These are phyloP conservation scores for Gossypium thurberi DNA, from an alignment of 345 rosid genomes.

Conservation along the genomic window DNA sequence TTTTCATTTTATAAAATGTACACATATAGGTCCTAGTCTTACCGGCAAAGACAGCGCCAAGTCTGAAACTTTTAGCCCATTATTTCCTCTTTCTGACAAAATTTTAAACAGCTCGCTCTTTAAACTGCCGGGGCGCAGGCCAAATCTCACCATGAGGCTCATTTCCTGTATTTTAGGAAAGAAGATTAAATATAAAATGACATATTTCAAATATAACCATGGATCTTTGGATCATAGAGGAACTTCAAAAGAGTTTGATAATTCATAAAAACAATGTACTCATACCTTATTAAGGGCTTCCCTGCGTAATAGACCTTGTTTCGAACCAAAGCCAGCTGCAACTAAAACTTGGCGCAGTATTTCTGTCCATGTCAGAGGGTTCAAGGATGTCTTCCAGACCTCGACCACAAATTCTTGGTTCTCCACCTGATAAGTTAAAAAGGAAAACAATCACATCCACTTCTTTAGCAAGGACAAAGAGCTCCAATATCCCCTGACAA, in stretches of 20 bases:
- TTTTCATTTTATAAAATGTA: neutral
- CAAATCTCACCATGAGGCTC: slow-evolving; percentile 68
- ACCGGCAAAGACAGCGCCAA: slow-evolving; percentile 63
- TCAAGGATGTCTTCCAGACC: slow-evolving; percentile 76
- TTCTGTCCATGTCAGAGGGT: slow-evolving; percentile 92
- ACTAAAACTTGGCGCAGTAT: slow-evolving; percentile 70
- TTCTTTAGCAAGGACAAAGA: neutral
- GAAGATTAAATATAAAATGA: slow-evolving; percentile 9
- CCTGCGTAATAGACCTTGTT: slow-evolving; percentile 39
- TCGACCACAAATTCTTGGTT: slow-evolving; percentile 53
- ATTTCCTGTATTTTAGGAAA: slow-evolving; percentile 46
- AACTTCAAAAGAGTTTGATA: slow-evolving; percentile 1
- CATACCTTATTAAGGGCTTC: slow-evolving; percentile 67
- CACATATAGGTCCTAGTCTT: slow-evolving; percentile 7
- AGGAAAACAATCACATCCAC: slow-evolving; percentile 12
- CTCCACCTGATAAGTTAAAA: slow-evolving; percentile 51
- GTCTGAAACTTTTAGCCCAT: slow-evolving; percentile 62
- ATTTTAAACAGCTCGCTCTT: slow-evolving; percentile 76
- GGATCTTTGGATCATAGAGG: neutral
- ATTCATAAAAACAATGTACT: neutral
- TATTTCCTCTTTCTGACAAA: slow-evolving; percentile 60
- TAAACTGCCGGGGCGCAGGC: slow-evolving; percentile 60
- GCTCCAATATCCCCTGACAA: neutral
- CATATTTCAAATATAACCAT: neutral
- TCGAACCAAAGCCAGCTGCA: slow-evolving; percentile 92